phyloP scores from a whole-genome alignment of 495 filamentous ascomycete genomes.

The Cercophora samala region DNA sequence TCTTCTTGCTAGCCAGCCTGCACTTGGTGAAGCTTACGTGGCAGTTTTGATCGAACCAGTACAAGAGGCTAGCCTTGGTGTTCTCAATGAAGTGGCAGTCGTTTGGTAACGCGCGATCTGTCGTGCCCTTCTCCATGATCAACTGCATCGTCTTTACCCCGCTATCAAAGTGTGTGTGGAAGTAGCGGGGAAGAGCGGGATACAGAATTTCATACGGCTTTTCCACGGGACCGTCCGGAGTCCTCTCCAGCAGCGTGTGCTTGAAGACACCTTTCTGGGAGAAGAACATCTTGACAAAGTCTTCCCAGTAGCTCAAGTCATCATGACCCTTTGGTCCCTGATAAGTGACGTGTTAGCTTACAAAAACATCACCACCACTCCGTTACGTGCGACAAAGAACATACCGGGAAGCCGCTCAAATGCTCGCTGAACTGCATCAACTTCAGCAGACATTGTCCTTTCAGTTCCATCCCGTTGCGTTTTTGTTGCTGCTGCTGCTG shows the following conservation, averaged over 20 bases:
- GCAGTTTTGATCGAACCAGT: conserved; percentile 68
- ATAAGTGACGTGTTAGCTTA: conserved; percentile 15
- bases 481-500: conserved; percentile 39
- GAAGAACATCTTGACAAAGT: conserved; percentile 74
- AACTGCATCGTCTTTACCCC: conserved; percentile 77
- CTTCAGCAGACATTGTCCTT: conserved; percentile 57
- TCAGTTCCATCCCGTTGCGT: conserved; percentile 53
- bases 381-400: conserved; percentile 21
- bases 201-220: conserved; percentile 79
- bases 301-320: conserved; percentile 67
- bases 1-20: not conserved
- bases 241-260: conserved; percentile 51
- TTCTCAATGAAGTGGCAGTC: conserved; percentile 65
- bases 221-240: conserved; percentile 41
- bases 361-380: not conserved
- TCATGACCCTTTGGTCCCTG: conserved; percentile 57
- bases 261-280: conserved; percentile 66
- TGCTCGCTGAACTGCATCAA: conserved; percentile 69
- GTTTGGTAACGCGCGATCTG: conserved; percentile 54
- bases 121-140: conserved; percentile 57
- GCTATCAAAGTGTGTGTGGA: conserved; percentile 77
- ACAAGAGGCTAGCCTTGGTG: conserved; percentile 60
- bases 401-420: conserved; percentile 61
- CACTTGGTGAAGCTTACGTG: conserved; percentile 50
- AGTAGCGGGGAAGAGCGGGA: conserved; percentile 73